These are phyloP conservation scores for Hortiboletus rubellus DNA, from an alignment of 1,284 basidiomycete species.

Conservation along the genomic window DNA sequence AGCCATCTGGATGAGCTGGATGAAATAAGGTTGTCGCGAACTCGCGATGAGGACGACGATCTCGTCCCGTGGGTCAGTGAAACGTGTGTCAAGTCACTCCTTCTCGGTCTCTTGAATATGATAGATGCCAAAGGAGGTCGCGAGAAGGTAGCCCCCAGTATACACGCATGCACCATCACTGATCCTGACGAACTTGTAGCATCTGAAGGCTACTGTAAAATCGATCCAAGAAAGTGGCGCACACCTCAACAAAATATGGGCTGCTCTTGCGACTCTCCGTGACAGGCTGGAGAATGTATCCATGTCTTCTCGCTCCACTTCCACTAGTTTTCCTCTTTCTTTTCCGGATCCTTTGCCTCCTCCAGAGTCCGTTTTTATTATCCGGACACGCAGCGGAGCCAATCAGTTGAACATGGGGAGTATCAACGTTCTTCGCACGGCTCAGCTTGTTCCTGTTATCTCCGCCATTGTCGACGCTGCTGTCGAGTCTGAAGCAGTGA, in stretches of 20 bases:
- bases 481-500: slow-evolving; percentile 48
- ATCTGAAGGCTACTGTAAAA: slow-evolving; percentile 48
- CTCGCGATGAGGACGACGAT: slow-evolving; percentile 42
- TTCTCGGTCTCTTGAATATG: slow-evolving; percentile 58
- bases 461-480: slow-evolving; percentile 54
- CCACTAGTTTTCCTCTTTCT: slow-evolving; percentile 24
- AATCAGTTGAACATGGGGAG: slow-evolving; percentile 41
- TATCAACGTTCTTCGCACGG: slow-evolving; percentile 47
- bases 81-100: slow-evolving; percentile 56
- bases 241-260: slow-evolving; percentile 64
- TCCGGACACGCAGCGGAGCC: slow-evolving; percentile 33
- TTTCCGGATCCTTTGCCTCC: slow-evolving; percentile 60
- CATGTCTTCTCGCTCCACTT: slow-evolving; percentile 23
- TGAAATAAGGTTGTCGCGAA: slow-evolving; percentile 46
- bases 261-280: slow-evolving; percentile 50
- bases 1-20: slow-evolving; percentile 65
- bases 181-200: slow-evolving; percentile 30
- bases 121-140: slow-evolving; percentile 47
- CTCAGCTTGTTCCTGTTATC: slow-evolving; percentile 67
- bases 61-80: slow-evolving; percentile 62
- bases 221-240: slow-evolving; percentile 52
- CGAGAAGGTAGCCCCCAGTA: slow-evolving; percentile 36
- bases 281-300: slow-evolving; percentile 29
- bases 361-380: slow-evolving; percentile 34
- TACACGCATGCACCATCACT: slow-evolving; percentile 12